phyloP scores from a whole-genome alignment of 495 filamentous ascomycete genomes.

The Chaetomium cochliodes region DNA sequence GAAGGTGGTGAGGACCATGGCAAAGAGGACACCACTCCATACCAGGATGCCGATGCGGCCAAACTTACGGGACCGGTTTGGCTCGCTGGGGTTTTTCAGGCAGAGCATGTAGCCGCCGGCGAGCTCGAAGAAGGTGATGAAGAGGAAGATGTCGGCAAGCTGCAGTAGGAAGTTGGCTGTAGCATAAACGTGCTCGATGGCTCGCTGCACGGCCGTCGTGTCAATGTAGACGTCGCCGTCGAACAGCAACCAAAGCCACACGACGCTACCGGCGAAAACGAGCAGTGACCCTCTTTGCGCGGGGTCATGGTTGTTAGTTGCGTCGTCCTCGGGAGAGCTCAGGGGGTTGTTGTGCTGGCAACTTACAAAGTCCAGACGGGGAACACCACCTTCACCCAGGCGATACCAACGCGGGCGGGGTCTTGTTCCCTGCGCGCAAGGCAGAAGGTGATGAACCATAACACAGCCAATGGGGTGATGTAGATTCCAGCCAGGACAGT shows the following conservation, averaged over 20 bases:
- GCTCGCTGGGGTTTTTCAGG: neutral
- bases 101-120: slow-evolving; percentile 27
- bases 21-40: slow-evolving; percentile 16
- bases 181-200: neutral
- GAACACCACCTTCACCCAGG: slow-evolving; percentile 28
- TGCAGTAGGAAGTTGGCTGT: slow-evolving; percentile 11
- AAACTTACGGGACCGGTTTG: neutral
- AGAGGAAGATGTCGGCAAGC: slow-evolving; percentile 25
- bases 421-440: slow-evolving; percentile 25
- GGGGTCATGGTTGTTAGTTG: slow-evolving; percentile 1
- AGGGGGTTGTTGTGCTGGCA: neutral
- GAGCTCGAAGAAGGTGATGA: slow-evolving; percentile 29
- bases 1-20: slow-evolving; percentile 15
- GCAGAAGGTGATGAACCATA: slow-evolving; percentile 30
- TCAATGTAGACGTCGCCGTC: neutral
- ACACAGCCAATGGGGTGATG: slow-evolving; percentile 21
- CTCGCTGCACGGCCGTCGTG: neutral
- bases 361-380: slow-evolving; percentile 28
- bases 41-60: slow-evolving; percentile 13
- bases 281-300: neutral
- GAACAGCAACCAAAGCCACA: neutral
- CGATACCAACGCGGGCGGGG: slow-evolving; percentile 27
- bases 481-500: slow-evolving; percentile 18
- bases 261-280: neutral
- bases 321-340: neutral